phyloP scores from a whole-genome alignment of 352 stramenopile genomes.

The Vaucheria bursata region DNA sequence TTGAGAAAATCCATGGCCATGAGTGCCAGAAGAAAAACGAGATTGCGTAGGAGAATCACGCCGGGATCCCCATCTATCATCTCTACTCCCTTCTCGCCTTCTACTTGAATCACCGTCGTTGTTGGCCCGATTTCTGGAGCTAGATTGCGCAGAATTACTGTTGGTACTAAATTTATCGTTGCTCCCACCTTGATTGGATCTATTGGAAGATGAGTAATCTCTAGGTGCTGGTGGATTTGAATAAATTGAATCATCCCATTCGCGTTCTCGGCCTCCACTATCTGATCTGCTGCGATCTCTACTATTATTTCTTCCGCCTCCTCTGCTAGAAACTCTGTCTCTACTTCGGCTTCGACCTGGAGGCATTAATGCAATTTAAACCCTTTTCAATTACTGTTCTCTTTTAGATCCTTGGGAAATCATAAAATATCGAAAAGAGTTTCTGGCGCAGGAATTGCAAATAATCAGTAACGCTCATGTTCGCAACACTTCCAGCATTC shows the following conservation, averaged over 20 bases:
- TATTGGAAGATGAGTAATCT: background rate
- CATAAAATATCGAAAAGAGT: too few species aligned
- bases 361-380: too few species aligned
- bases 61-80: background rate
- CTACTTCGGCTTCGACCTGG: background rate
- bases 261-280: background rate
- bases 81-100: background rate
- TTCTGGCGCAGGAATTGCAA: too few species aligned
- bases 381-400: too few species aligned
- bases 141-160: background rate
- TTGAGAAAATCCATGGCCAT: background rate
- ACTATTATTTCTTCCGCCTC: background rate
- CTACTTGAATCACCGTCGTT: background rate
- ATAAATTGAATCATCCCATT: background rate
- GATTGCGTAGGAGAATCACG: background rate
- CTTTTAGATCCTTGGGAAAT: too few species aligned
- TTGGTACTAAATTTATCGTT: background rate
- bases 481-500: too few species aligned
- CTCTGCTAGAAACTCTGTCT: background rate
- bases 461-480: too few species aligned
- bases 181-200: background rate
- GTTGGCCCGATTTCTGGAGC: background rate
- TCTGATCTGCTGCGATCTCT: background rate
- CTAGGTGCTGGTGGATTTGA: background rate
- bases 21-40: background rate